phyloP scores from a whole-genome alignment of 176 grass and related monocot species.

The Musa itinerans region DNA sequence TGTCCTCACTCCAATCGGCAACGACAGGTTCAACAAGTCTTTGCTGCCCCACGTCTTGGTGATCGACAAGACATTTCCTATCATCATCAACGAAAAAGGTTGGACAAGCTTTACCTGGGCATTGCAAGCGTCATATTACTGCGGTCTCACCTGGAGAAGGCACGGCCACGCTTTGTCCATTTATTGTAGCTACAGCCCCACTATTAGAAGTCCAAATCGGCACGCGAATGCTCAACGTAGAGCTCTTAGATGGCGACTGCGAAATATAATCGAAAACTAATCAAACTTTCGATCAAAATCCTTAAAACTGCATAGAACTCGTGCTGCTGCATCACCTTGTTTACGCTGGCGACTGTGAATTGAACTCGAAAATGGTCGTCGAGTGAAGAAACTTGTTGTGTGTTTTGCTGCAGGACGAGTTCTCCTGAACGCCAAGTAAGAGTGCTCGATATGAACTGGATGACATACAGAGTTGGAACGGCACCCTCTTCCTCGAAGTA shows the following conservation, averaged over 20 bases:
- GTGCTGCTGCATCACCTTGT: conserved; percentile 20
- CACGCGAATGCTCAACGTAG: conserved; percentile 47
- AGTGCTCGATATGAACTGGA: conserved; percentile 69
- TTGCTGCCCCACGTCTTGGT: conserved; percentile 42
- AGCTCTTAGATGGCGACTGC: conserved; percentile 38
- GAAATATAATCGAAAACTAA: no score
- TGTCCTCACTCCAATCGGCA: conserved; percentile 46
- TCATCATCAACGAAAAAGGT: background rate
- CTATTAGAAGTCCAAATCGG: conserved; percentile 56
- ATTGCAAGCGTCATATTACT: background rate
- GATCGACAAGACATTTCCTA: conserved; percentile 56
- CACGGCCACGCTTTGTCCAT: conserved; percentile 39
- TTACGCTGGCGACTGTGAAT: conserved; percentile 36
- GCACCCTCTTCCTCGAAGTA: conserved; percentile 70
- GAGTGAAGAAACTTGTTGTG: conserved; percentile 33
- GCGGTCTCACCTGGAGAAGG: conserved; percentile 41
- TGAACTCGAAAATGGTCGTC: conserved; percentile 47
- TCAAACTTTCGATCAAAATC: no score
- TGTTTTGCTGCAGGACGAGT: conserved; percentile 35
- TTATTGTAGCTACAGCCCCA: conserved; percentile 43
- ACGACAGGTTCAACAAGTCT: conserved; percentile 37
- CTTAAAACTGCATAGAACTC: no score
- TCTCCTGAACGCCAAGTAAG: conserved; percentile 56
- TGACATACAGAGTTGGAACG: conserved; percentile 38
- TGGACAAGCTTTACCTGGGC: background rate